Conservation (phyloP, 345 rosid species). For the Orychophragmus violaceus region DNA sequence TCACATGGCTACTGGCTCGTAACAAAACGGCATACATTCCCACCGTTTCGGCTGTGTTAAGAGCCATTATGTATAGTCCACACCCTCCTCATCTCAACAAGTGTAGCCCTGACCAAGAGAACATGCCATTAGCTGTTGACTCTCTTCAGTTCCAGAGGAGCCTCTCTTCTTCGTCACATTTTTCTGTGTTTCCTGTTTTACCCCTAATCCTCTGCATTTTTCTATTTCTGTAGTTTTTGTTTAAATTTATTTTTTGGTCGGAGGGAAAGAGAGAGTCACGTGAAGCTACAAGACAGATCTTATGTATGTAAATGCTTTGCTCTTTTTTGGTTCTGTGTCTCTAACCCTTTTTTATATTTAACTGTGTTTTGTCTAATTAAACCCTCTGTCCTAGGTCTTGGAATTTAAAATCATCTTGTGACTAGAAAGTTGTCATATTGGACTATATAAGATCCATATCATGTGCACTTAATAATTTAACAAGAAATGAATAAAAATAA, state of each 20-base stretch:
- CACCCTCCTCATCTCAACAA: slow-evolving; percentile 68
- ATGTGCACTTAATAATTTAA: not conserved
- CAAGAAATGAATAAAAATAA: not conserved
- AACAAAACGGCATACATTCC: slow-evolving; percentile 95
- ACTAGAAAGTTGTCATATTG: slow-evolving; percentile 23
- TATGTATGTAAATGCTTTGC: slow-evolving; percentile 26
- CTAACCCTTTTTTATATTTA: not conserved
- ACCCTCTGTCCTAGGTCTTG: slow-evolving; percentile 22
- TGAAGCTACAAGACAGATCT: slow-evolving; percentile 32
- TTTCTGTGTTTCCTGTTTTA: slow-evolving; percentile 29
- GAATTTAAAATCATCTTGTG: slow-evolving; percentile 8
- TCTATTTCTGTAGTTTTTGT: slow-evolving; percentile 4
- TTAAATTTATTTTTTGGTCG: not conserved
- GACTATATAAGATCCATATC: not conserved
- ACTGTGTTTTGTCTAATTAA: slow-evolving; percentile 19
- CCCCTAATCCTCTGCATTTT: slow-evolving; percentile 20
- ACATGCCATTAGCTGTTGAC: slow-evolving; percentile 99
- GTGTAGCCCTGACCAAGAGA: slow-evolving; percentile 98
- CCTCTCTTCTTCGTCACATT: slow-evolving; percentile 36
- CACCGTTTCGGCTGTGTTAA: slow-evolving; percentile 89
- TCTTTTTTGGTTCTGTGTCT: slow-evolving; percentile 15
- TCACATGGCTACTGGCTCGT: slow-evolving; percentile 94
- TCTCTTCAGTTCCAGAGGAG: slow-evolving; percentile 69
- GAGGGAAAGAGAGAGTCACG: slow-evolving; percentile 29
- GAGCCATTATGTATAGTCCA: slow-evolving; percentile 90